phyloP scores from a whole-genome alignment of 2,329 filamentous ascomycete species.

The Alternaria viburni region DNA sequence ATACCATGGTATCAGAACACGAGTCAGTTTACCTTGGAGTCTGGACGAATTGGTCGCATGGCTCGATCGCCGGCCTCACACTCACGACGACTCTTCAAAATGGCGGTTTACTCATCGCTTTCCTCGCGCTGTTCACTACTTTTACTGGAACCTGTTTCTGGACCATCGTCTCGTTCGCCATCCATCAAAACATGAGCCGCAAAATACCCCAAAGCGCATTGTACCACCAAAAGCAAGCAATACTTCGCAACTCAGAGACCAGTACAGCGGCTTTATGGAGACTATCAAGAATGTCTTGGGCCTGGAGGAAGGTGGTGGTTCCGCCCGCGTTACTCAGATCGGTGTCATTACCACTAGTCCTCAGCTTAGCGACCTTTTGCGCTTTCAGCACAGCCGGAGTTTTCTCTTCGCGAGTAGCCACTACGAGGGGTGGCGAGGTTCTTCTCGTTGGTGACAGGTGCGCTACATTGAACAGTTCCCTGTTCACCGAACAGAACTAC shows the following conservation, averaged over 20 bases:
- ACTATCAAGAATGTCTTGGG: constrained; percentile 18
- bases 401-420: constrained; percentile 46
- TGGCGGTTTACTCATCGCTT: constrained; percentile 44
- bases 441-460: constrained; percentile 32
- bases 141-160: constrained; percentile 40
- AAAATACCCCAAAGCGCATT: constrained; percentile 31
- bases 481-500: neutral
- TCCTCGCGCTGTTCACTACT: constrained; percentile 32
- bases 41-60: constrained; percentile 25
- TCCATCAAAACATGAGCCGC: neutral
- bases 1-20: neutral
- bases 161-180: constrained; percentile 33
- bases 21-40: constrained; percentile 10
- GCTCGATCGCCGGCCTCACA: constrained; percentile 38
- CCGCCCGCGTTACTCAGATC: constrained; percentile 5
- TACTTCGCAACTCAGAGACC: constrained; percentile 41
- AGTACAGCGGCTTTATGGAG: constrained; percentile 26
- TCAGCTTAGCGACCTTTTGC: constrained; percentile 14
- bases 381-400: constrained; percentile 35
- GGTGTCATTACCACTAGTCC: constrained; percentile 9
- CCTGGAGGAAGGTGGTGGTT: constrained; percentile 15
- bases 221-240: constrained; percentile 42
- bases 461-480: constrained; percentile 1
- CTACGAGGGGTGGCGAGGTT: constrained; percentile 42
- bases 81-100: constrained; percentile 38